These are phyloP conservation scores for Malassezia slooffiae DNA, from an alignment of 1,284 basidiomycete genomes.

Conservation along the genomic window DNA sequence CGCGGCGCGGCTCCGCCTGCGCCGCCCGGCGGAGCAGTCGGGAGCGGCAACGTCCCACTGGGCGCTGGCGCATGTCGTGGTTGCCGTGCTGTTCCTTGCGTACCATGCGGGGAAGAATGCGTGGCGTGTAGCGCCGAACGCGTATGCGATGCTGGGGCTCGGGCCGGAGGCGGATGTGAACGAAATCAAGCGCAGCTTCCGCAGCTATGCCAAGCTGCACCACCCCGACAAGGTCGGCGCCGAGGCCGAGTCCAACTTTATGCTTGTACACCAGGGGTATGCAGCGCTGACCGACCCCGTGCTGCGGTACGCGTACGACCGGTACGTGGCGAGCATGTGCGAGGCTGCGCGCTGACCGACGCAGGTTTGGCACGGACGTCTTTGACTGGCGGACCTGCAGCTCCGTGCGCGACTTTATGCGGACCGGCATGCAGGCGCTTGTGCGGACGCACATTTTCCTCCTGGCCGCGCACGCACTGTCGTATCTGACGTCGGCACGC, in stretches of 20 bases:
- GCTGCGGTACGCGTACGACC: conserved; percentile 4
- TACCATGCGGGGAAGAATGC: not conserved
- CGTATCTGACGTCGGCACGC: not conserved
- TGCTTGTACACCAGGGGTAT: conserved; percentile 4
- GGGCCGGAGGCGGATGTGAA: not conserved
- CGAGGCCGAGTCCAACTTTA: conserved; percentile 2
- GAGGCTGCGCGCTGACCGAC: not conserved
- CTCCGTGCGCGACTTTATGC: conserved; percentile 6
- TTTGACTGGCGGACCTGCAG: not conserved
- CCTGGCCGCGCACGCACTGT: not conserved
- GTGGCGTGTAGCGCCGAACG: not conserved
- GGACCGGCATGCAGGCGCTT: not conserved
- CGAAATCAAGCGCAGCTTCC: conserved; percentile 6
- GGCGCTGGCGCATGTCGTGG: conserved; percentile 1
- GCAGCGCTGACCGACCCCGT: conserved; percentile 4
- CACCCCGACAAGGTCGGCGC: conserved; percentile 13
- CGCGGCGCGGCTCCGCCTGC: not conserved
- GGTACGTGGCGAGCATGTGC: not conserved
- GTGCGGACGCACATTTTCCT: not conserved
- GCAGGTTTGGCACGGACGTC: conserved; percentile 4
- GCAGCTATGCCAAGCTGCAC: conserved; percentile 6
- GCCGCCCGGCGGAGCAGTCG: not conserved
- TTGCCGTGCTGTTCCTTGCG: not conserved
- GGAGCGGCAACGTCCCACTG: conserved; percentile 1
- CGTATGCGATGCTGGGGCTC: conserved; percentile 1